Evolutionary conservation across 2,329 filamentous ascomycete genomes (phyloP), one percentile per base, ranked within the genome.

Genomic region (Pseudogymnoascus sp.): DNA sequence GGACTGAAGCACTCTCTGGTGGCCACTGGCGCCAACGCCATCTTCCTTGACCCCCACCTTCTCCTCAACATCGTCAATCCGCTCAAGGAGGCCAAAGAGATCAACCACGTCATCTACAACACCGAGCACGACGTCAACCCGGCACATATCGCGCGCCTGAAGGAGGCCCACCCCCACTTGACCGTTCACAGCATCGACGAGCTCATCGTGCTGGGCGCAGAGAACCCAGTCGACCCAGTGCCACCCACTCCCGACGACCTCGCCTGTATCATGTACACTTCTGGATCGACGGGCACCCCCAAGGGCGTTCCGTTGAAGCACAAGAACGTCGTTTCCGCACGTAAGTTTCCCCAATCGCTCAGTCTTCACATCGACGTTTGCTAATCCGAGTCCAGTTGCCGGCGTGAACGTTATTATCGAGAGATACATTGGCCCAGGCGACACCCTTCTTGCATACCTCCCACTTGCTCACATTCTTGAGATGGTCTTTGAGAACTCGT

Each of bases 391-490:
- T 36, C 21, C 69, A 86, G 84, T 96, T 69, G 89, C 93, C 54
- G 95, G 95, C 73, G 85, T 96, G 43, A 85, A 88, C 72, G 83
- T 83, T 43, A 86, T 90, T 66, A 86, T 97, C 61, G 90, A 89
- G 21, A 85, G 88, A 65, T 89, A 89, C 71, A 85, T 98, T 61
- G 88, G 87, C 65, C 86, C 89, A 64, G 85, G 83, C 60, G 95
- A 98, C 71, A 83, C 84, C 45, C 82, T 97, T 61, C 84, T 98
- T 48, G 92, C 93, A 31, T 99, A 97, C 76, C 85, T 99, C 11
- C 95, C 95, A 1, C 86, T 96, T 62, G 93, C 95, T 2, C 95
- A 99, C 75, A 97, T 96, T 72, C 87, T 98, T 71, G 95, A 98
- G 76, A 95, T 96, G 76, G 90, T 93, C 64, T 91, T 98, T 69